Conservation (phyloP, 2,329 filamentous ascomycete genomes). For the Plectosphaerella plurivora region DNA sequence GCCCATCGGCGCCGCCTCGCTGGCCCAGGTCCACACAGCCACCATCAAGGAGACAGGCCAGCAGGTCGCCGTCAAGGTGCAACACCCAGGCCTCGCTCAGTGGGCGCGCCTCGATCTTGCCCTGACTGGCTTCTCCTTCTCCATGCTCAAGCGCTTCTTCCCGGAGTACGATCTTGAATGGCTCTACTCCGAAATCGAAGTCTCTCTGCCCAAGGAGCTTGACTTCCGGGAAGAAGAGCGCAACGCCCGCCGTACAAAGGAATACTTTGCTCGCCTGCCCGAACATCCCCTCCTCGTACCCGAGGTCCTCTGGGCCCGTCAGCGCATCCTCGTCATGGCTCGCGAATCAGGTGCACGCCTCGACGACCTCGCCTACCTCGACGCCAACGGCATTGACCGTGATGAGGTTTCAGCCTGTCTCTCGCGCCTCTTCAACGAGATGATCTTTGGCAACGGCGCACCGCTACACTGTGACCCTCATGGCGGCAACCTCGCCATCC, state of each 20-base stretch:
- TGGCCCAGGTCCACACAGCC: constrained; percentile 91
- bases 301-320: constrained; percentile 81
- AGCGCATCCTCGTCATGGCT: constrained; percentile 92
- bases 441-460: constrained; percentile 91
- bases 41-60: constrained; percentile 76
- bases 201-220: constrained; percentile 84
- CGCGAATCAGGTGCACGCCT: constrained; percentile 81
- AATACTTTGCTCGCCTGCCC: constrained; percentile 73
- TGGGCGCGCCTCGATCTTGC: constrained; percentile 87
- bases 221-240: constrained; percentile 82
- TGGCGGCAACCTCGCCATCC: constrained; percentile 91
- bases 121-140: constrained; percentile 84
- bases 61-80: constrained; percentile 92
- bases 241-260: constrained; percentile 75
- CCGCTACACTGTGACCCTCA: constrained; percentile 96
- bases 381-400: constrained; percentile 80
- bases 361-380: constrained; percentile 84
- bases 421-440: constrained; percentile 94
- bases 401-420: constrained; percentile 93
- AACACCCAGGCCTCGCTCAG: constrained; percentile 84
- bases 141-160: constrained; percentile 85
- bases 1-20: constrained; percentile 87
- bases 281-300: constrained; percentile 83
- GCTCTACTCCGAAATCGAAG: constrained; percentile 89
- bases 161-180: constrained; percentile 97